Evolutionary conservation across 2,329 filamentous ascomycete genomes (phyloP).

Genomic region (Fusarium sp.): DNA sequence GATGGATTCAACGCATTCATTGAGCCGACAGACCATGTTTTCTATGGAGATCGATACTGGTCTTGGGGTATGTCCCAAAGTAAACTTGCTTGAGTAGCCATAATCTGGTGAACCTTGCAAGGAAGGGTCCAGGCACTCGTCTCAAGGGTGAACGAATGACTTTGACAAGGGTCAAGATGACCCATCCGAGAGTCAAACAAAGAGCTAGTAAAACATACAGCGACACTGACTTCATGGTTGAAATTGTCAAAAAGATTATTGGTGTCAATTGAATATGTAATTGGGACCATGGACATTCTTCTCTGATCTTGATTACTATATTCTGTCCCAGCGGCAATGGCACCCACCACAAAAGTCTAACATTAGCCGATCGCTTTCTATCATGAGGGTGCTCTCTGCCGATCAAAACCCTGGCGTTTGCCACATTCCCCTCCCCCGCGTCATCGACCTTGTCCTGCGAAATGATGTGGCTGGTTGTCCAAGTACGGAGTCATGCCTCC

Average conservation of each 20-base stretch:
- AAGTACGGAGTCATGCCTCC: not conserved
- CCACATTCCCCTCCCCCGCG: accelerated
- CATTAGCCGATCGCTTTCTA: not conserved
- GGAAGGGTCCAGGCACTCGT: not conserved
- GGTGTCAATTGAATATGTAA: no score
- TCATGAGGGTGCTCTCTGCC: not conserved
- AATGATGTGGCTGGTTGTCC: not conserved
- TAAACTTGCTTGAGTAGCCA: not conserved
- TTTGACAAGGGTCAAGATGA: not conserved
- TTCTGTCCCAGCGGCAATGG: not conserved
- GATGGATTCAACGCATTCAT: no score
- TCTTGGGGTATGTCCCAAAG: not conserved
- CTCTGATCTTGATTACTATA: accelerated
- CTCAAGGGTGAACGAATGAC: not conserved
- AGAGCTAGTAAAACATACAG: not conserved
- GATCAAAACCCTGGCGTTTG: not conserved
- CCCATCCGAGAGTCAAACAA: not conserved
- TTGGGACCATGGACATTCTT: no score
- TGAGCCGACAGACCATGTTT: no score
- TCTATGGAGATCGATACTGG: not conserved
- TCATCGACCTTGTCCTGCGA: accelerated
- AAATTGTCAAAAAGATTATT: no score
- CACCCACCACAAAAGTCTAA: accelerated
- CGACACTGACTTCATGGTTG: accelerated
- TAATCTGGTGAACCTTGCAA: not conserved